Base-by-base conservation (phyloP, 2,329 filamentous ascomycete genomes). In the Neurospora crassa region DNA sequence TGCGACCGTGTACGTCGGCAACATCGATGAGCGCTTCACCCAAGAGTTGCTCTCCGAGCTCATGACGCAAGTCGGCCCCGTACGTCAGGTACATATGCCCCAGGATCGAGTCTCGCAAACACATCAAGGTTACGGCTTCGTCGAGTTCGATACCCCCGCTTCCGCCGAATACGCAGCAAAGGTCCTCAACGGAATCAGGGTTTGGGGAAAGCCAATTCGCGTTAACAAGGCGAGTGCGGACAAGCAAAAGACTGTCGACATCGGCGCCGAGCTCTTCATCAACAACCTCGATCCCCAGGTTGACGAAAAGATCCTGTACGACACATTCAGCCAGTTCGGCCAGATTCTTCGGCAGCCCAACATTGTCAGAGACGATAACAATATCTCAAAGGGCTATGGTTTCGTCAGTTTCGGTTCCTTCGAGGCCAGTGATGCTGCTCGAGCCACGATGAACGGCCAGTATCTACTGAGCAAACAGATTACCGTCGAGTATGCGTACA, bases 111-210 rank as follows among this genome's bases (percentile, higher is more conserved):
- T 99, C 76, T 97, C 96, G 67, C 94, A 97, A 79, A 91, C 91
- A 71, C 96, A 99, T 81, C 96, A 98, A 83, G 96, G 96, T 77
- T 99, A 97, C 85, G 96, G 96, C 77, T 99, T 99, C 82, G 96
- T 99, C 82, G 96, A 99, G 82, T 99, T 97, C 82, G 95, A 94
- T 79, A 94, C 92, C 76, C 94, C 97, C 80, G 90, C 94, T 78
- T 96, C 97, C 81, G 96, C 96, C 77, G 96, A 98, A 80, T 99
- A 99, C 84, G 95, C 96, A 29, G 92, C 94, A 76, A 91, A 95
- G 79, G 93, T 97, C 76, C 96, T 98, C 92, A 98, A 98, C 83
- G 93, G 95, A 79, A 91, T 98, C 76, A 91, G 94, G 73, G 85
- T 99, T 34, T 97, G 92, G 81, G 94, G 94, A 75, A 98, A 97